These are phyloP conservation scores for Hygrophila difformis DNA, from an alignment of 257 asterid species.

Conservation along the genomic window DNA sequence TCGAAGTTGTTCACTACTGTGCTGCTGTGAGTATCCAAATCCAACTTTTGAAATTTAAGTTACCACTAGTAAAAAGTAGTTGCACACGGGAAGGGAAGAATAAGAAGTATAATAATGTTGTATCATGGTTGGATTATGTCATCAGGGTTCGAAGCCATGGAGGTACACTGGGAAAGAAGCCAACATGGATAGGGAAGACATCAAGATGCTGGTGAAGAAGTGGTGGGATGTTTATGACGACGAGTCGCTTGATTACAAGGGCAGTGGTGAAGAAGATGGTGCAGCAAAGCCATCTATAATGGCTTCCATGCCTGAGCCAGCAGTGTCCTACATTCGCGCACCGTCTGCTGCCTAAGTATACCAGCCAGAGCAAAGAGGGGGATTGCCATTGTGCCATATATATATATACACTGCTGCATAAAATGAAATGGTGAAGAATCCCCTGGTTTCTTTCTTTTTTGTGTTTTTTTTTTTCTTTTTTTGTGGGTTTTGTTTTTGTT, in stretches of 20 bases:
- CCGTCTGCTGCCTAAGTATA: slow-evolving; percentile 33
- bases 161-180: slow-evolving; percentile 54
- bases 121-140: too few species aligned
- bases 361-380: too few species aligned
- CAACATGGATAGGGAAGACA: slow-evolving; percentile 62
- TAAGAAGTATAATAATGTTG: too few species aligned
- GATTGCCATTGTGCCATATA: too few species aligned
- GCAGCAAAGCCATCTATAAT: slow-evolving; percentile 20
- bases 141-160: slow-evolving; percentile 63
- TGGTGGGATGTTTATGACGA: slow-evolving; percentile 65
- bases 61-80: too few species aligned
- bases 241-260: slow-evolving; percentile 43
- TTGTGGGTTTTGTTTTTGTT: too few species aligned
- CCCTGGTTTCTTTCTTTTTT: too few species aligned
- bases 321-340: slow-evolving; percentile 25
- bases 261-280: slow-evolving; percentile 23
- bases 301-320: slow-evolving; percentile 21
- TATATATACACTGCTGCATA: too few species aligned
- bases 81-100: too few species aligned
- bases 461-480: too few species aligned
- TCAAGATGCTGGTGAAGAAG: slow-evolving; percentile 46
- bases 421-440: too few species aligned
- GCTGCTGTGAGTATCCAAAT: slow-evolving; percentile 35
- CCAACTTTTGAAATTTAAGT: neutral
- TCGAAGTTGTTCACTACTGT: slow-evolving; percentile 64